phyloP scores from a whole-genome alignment of 345 rosid genomes.

The Punica granatum region DNA sequence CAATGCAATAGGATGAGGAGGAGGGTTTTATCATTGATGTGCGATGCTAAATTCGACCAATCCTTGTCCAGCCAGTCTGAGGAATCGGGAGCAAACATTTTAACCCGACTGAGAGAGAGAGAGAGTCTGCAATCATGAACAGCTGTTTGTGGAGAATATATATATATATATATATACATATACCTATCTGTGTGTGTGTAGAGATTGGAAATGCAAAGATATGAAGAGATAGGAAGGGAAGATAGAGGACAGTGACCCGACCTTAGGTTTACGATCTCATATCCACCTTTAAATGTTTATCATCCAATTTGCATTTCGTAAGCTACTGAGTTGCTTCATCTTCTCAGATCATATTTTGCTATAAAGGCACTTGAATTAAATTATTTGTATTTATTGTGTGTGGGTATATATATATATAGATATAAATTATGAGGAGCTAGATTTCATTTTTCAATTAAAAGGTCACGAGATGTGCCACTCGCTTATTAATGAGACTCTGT shows the following conservation, averaged over 20 bases:
- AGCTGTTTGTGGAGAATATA: too few relatives aligned
- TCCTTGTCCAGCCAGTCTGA: neutral
- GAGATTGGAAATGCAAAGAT: neutral
- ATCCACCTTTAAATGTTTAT: slow-evolving; percentile 1
- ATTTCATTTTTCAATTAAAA: neutral
- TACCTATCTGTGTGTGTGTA: too few relatives aligned
- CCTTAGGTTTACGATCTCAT: neutral
- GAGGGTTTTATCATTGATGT: too few relatives aligned
- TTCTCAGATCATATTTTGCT: neutral
- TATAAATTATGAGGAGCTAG: neutral
- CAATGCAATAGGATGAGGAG: too few relatives aligned
- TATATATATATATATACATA: too few relatives aligned
- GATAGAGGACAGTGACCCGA: neutral
- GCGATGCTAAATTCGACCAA: neutral
- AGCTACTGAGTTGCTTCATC: neutral
- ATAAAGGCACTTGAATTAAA: slow-evolving; percentile 1
- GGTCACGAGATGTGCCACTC: slow-evolving; percentile 18
- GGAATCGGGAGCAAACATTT: neutral
- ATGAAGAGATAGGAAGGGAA: neutral
- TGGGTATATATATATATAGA: neutral
- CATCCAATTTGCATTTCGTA: slow-evolving; percentile 1
- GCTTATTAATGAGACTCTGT: slow-evolving; percentile 9
- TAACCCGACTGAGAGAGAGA: too few relatives aligned
- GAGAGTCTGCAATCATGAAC: too few relatives aligned
- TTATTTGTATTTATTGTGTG: neutral